Base-by-base conservation (phyloP, 352 stramenopile species). In the Phytophthora agathidicida region DNA sequence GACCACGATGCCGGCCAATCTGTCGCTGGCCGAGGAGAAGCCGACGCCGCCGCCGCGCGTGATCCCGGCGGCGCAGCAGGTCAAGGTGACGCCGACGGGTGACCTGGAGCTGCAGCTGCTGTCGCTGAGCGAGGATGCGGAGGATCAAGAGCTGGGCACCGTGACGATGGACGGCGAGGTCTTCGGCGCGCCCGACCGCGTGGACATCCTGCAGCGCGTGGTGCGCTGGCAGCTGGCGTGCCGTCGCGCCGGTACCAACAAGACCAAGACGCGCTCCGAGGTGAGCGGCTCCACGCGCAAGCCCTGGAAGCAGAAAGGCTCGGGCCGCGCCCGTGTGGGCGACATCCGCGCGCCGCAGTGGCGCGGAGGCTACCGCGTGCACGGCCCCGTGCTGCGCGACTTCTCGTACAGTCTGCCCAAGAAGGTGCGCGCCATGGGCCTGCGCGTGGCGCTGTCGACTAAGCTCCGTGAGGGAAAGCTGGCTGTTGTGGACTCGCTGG, bases 401-500 rank as follows among this genome's bases (percentile, higher is more conserved):
- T 88, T 91, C 55, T 96, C 86, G 70, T 96, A 96, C 75, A 91
- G 52, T 37, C 62, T 96, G 33, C 86, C 84, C 13, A 94, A 94
- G 77, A 96, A 96, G 68, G 87, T 96, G 54, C 84, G 87, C 58
- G 84, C 84, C 38, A 91, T 95, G 83, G 87, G 86, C 11, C 66
- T 96, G 36, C 87, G 87, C 39, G 86, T 94, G 26, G 84, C 85
- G 31, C 72, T 96, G 28, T 95, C 86, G 28, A 91, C 84, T 33
- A 96, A 96, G 72, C 77, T 96, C 7, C 84, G 84, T 48, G 86
- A 96, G 63, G 86, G 86, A 35, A 94, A 94, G 70, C 71, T 96
- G 23, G 84, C 83, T 11, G 67, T 96, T 26, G 80, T 96, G 33
- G 78, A 93, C 59, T 80, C 78, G 38, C 71, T 96, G 30, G 71